phyloP scores from a whole-genome alignment of 805 yeast species.

The Wickerhamomyces xylosicus region DNA sequence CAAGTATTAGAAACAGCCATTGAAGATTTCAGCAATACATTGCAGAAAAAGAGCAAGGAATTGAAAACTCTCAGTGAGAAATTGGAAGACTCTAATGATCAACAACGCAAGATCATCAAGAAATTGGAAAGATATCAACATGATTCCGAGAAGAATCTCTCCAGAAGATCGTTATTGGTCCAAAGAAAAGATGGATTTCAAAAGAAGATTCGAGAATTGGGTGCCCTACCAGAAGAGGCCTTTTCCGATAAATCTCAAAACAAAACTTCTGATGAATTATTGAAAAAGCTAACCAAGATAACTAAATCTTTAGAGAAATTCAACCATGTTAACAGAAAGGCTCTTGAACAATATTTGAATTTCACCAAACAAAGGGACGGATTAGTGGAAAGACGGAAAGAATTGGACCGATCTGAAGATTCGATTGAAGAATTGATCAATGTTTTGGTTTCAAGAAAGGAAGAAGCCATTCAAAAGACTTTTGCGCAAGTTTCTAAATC shows the following conservation, averaged over 20 bases:
- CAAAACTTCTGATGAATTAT: slow-evolving; percentile 38
- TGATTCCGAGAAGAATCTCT: slow-evolving; percentile 50
- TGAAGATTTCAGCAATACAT: not conserved
- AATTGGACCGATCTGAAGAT: slow-evolving; percentile 55
- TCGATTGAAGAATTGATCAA: slow-evolving; percentile 66
- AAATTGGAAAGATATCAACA: slow-evolving; percentile 54
- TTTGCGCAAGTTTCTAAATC: slow-evolving; percentile 67
- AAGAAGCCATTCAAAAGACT: slow-evolving; percentile 70
- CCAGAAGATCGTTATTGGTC: slow-evolving; percentile 48
- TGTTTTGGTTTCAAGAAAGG: slow-evolving; percentile 67
- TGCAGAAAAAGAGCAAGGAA: slow-evolving; percentile 10
- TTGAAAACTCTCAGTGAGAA: slow-evolving; percentile 25
- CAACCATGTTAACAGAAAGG: slow-evolving; percentile 80
- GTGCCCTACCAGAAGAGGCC: slow-evolving; percentile 85
- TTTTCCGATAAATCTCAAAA: slow-evolving; percentile 35
- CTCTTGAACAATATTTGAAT: slow-evolving; percentile 70
- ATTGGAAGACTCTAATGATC: slow-evolving; percentile 41
- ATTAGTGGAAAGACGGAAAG: slow-evolving; percentile 52
- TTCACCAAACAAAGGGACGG: slow-evolving; percentile 68
- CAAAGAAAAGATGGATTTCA: slow-evolving; percentile 64
- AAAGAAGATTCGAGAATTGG: slow-evolving; percentile 67
- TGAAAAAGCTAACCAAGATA: slow-evolving; percentile 40
- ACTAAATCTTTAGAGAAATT: slow-evolving; percentile 50
- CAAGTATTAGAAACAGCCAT: slow-evolving; percentile 13
- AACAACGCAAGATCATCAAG: slow-evolving; percentile 42